Evolutionary conservation across 2,329 filamentous ascomycete species (phyloP).

Genomic region (Annulohypoxylon truncatum): DNA sequence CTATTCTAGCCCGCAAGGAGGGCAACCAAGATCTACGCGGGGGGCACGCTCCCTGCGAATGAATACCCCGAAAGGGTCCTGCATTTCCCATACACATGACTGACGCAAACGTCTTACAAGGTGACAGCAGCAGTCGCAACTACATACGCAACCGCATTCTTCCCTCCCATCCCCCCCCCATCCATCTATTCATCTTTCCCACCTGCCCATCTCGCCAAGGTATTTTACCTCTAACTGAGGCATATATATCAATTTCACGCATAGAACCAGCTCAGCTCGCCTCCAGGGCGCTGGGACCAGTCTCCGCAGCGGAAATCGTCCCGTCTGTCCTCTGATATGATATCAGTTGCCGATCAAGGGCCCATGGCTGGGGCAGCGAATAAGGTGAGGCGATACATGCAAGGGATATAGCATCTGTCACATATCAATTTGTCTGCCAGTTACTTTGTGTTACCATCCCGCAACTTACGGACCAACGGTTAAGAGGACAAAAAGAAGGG

Average conservation of each 20-base stretch:
- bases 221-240: conserved; percentile 8
- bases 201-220: conserved; percentile 8
- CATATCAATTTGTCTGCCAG: conserved; percentile 40
- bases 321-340: conserved; percentile 32
- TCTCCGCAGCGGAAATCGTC: conserved; percentile 36
- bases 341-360: conserved; percentile 40
- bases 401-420: conserved; percentile 41
- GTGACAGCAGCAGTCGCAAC: conserved; percentile 33
- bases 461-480: conserved; percentile 23
- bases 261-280: conserved; percentile 31
- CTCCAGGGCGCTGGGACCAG: conserved; percentile 29
- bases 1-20: conserved; percentile 30
- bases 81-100: conserved; percentile 41
- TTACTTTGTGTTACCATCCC: conserved; percentile 37
- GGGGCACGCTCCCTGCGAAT: conserved; percentile 36
- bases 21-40: conserved; percentile 42
- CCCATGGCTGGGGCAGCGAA: conserved; percentile 42
- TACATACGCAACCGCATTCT: conserved; percentile 33
- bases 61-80: conserved; percentile 36
- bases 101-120: conserved; percentile 40
- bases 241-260: conserved; percentile 27
- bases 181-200: background rate
- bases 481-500: conserved; percentile 16
- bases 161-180: conserved; percentile 8
- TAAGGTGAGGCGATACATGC: conserved; percentile 30